Evolutionary conservation across 352 stramenopile genomes (phyloP).

Genomic region (Phytophthora meadii): DNA sequence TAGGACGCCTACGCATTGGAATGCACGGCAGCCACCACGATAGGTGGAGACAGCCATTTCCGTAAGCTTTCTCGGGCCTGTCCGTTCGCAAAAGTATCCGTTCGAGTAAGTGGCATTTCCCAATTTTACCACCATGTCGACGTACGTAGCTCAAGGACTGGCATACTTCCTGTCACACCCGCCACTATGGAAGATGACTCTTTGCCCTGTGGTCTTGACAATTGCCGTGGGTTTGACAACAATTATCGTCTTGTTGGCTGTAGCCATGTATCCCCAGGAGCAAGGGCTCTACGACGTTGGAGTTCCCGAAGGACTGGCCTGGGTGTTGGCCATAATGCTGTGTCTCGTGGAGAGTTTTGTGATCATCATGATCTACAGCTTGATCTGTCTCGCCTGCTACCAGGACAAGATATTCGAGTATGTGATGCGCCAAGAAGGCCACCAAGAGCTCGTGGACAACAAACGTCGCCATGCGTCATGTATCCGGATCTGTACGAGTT

Average conservation of each 20-base stretch:
- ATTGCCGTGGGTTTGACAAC: slow-evolving; percentile 48
- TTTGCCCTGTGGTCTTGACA: slow-evolving; percentile 60
- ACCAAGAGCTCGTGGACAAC: slow-evolving; percentile 47
- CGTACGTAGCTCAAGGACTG: slow-evolving; percentile 40
- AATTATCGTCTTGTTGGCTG: slow-evolving; percentile 52
- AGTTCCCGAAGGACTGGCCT: slow-evolving; percentile 48
- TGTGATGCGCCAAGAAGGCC: slow-evolving; percentile 50
- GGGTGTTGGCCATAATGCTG: slow-evolving; percentile 59
- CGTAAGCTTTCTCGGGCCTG: not conserved
- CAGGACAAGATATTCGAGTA: slow-evolving; percentile 63
- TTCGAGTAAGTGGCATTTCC: slow-evolving; percentile 11
- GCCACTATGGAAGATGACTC: slow-evolving; percentile 49
- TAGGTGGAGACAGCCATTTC: slow-evolving; percentile 14
- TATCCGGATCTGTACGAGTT: slow-evolving; percentile 44
- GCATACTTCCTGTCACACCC: slow-evolving; percentile 59
- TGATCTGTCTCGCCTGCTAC: slow-evolving; percentile 56
- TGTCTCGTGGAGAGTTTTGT: slow-evolving; percentile 67
- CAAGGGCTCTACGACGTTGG: slow-evolving; percentile 42
- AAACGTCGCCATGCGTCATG: slow-evolving; percentile 46
- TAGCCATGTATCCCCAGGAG: slow-evolving; percentile 51
- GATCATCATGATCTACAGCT: slow-evolving; percentile 58
- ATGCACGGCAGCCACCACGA: slow-evolving; percentile 12
- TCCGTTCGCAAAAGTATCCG: slow-evolving; percentile 8
- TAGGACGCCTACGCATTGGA: not conserved
- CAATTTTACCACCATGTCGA: slow-evolving; percentile 33